A percentile compares a stretch with the other conserved stretches of the same genome.
phyloP scores from a whole-genome alignment of 2,329 filamentous ascomycete genomes.

The Lachnellula subtilissima region DNA sequence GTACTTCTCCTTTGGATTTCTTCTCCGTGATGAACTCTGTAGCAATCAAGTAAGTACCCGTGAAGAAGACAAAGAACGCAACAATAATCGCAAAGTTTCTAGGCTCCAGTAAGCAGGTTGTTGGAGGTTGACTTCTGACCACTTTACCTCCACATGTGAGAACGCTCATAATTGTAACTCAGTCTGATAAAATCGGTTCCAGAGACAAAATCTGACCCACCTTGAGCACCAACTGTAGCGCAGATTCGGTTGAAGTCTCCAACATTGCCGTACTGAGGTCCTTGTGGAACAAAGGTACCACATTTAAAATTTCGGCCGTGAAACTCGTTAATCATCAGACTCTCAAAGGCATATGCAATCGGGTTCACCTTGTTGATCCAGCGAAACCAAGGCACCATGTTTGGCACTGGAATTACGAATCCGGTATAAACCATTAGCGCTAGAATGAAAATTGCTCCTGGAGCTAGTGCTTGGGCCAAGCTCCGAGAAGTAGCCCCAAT shows the following conservation, averaged over 20 bases:
- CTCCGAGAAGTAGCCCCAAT: conserved; percentile 71
- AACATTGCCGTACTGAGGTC: conserved; percentile 8
- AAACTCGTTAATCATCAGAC: conserved; percentile 76
- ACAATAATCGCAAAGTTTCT: conserved; percentile 63
- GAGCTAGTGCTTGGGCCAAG: conserved; percentile 58
- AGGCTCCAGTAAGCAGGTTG: not conserved
- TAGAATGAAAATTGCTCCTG: conserved; percentile 45
- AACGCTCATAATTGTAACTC: conserved; percentile 52
- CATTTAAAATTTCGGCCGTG: conserved; percentile 17
- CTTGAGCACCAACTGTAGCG: conserved; percentile 49
- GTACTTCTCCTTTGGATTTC: conserved; percentile 70
- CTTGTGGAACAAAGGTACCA: conserved; percentile 16
- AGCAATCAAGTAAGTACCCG: conserved; percentile 53
- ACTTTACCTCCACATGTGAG: conserved; percentile 54
- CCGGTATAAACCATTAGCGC: conserved; percentile 30
- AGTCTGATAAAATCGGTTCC: conserved; percentile 53
- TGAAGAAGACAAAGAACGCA: conserved; percentile 58
- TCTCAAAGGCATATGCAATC: conserved; percentile 74
- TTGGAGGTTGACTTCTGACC: not conserved
- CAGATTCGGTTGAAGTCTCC: conserved; percentile 40
- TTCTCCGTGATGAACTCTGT: conserved; percentile 59
- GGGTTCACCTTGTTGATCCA: conserved; percentile 65
- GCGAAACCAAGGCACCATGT: conserved; percentile 72
- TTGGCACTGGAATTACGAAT: conserved; percentile 40
- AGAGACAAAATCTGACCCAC: conserved; percentile 46